A percentile compares a stretch with the other conserved stretches of the same genome.
phyloP scores from a whole-genome alignment of 108 stramenopile species.

The Cyclostephanos invisitatus region DNA sequence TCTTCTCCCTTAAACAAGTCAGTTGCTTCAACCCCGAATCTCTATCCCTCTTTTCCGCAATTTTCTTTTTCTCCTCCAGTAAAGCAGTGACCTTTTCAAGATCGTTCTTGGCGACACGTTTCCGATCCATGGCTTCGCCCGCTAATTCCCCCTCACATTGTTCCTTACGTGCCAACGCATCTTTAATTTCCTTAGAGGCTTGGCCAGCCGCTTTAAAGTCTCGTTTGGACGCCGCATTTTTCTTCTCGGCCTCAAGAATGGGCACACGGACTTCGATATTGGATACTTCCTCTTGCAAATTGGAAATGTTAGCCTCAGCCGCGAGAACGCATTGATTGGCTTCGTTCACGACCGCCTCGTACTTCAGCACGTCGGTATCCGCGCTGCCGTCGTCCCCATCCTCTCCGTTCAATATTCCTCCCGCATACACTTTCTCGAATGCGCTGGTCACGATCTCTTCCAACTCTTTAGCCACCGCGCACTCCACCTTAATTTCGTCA shows the following conservation, averaged over 20 bases:
- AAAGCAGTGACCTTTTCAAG: conserved; percentile 46
- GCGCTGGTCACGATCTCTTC: conserved; percentile 59
- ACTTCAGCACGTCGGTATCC: conserved; percentile 72
- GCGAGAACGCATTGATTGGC: conserved; percentile 64
- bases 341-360: conserved; percentile 73
- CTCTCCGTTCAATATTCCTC: conserved; percentile 30
- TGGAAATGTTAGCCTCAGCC: conserved; percentile 45
- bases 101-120: conserved; percentile 52
- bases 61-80: conserved; percentile 55
- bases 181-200: conserved; percentile 88
- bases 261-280: conserved; percentile 61
- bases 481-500: conserved; percentile 56
- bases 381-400: conserved; percentile 43
- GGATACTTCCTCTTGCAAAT: conserved; percentile 55
- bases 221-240: conserved; percentile 67
- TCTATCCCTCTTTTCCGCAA: conserved; percentile 64
- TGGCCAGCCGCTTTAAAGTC: conserved; percentile 87
- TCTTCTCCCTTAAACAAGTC: conserved; percentile 58
- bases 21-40: conserved; percentile 58
- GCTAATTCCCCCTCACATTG: conserved; percentile 61
- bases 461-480: conserved; percentile 60
- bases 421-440: conserved; percentile 43
- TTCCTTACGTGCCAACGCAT: conserved; percentile 63
- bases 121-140: conserved; percentile 59
- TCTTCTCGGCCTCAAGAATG: conserved; percentile 74